Base-by-base conservation (phyloP, 2,329 filamentous ascomycete genomes). In the Cyphellophora attinorum region DNA sequence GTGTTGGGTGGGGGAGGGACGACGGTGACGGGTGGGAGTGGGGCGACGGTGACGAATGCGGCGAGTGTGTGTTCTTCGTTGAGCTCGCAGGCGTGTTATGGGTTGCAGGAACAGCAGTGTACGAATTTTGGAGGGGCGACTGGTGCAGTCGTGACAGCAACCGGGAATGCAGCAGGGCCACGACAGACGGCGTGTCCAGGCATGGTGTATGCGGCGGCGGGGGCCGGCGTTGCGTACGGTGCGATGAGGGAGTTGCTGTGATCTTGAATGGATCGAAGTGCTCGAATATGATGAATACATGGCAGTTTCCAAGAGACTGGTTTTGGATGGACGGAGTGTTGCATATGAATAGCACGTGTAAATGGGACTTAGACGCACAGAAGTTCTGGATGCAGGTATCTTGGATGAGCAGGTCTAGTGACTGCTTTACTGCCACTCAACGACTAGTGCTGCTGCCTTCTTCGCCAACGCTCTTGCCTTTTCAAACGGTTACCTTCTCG, bases 71-170 rank as follows among this genome's bases (percentile, higher is more conserved):
- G 65, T 41, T 62, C 59, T 11, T 67, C 59, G 40, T 45, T 67
- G 32, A 70, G 67, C 40, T 41, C 46, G 13, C 37, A 56, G 29
- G 68, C 65, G 11, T 72, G 68, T 42, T 67, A 64, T 42, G 64
- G 62, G 18, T 48, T 72, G 25, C 21, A 25, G 21, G 21, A 25
- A 25, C 8, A n/a, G 8, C 8, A 8, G 21, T 25, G 21, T n/a
- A 8, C 21, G 21, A 25, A n/a, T 25, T 25, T 25, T n/a, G 21
- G 21, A 8, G 21, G 21, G 21, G 21, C 21, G 21, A 25, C 8
- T 25, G 21, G 8, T 8, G n/a, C 21, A n/a, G 21, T 8, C 8
- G n/a, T n/a, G n/a, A 25, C 21, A 25, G 21, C 21, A 25, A 25
- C n/a, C 8, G 21, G 8, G 21, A n/a, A 25, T 47, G 8, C 45